Conservation (phyloP, 2,329 filamentous ascomycete genomes). For the Hymenoscyphus fructigenus region DNA sequence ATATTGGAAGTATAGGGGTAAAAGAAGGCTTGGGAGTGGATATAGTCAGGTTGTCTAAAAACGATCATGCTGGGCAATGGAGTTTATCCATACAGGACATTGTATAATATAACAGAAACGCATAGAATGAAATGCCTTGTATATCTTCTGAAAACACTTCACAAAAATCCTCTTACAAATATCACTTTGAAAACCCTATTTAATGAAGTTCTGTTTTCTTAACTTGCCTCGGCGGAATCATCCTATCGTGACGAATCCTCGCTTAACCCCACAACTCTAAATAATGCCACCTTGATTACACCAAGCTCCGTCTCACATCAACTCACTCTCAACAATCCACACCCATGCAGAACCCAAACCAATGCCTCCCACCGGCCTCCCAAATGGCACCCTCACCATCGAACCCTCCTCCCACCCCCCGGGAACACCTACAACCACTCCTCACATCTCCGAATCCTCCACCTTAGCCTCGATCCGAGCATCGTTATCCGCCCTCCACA, state of each 20-base stretch:
- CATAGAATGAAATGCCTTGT: conserved; percentile 12
- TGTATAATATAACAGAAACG: conserved; percentile 11
- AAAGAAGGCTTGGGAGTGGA: conserved; percentile 54
- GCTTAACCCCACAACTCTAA: conserved; percentile 24
- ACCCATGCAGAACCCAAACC: conserved; percentile 35
- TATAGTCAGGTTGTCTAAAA: conserved; percentile 65
- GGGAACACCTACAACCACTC: conserved; percentile 18
- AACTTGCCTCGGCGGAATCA: not conserved
- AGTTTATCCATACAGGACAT: conserved; percentile 4
- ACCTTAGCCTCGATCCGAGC: conserved; percentile 78
- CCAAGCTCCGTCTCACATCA: conserved; percentile 3
- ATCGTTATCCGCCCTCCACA: conserved; percentile 71
- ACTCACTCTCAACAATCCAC: conserved; percentile 11
- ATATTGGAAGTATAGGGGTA: conserved; percentile 61
- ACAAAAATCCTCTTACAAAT: not conserved
- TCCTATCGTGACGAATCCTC: conserved; percentile 16
- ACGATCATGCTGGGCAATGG: conserved; percentile 15
- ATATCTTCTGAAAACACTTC: not conserved
- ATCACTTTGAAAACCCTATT: not conserved
- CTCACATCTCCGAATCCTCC: conserved; percentile 64
- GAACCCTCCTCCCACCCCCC: conserved; percentile 9
- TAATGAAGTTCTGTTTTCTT: not conserved
- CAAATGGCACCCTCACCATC: conserved; percentile 32
- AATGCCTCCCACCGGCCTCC: conserved; percentile 39
- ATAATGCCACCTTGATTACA: conserved; percentile 15